Base-by-base conservation (phyloP, 2,329 filamentous ascomycete species). In the Arthroderma sp. region DNA sequence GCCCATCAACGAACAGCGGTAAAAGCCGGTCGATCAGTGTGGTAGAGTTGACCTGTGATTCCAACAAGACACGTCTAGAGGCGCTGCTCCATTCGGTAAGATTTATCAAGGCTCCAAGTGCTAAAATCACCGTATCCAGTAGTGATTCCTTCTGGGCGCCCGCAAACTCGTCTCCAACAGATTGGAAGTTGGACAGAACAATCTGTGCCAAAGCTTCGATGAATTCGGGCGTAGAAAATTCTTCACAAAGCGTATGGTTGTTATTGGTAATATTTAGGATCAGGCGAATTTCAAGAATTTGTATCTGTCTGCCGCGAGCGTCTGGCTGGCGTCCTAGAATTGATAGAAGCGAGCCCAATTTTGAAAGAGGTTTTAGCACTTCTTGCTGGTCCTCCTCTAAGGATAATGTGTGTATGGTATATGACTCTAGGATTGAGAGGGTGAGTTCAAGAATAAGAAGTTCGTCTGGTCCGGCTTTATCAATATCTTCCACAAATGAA, bases 211-310 rank as follows among this genome's bases (percentile, higher is more conserved):
- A 62, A 2, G 68, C 67, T 17, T 61, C 63, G 31, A 76, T 64
- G 37, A 76, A 63, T 37, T 68, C 65, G 4, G 67, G 61, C 1
- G 65, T 70, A 8, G 85, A 79, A 64, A 95, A 89, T 2, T 81
- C 74, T 31, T 81, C 79, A 41, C 87, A 89, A 11, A 88, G 83
- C 13, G 77, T 75, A 0, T 80, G 73, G 60, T 87, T 87, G 63
- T 89, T 88, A 73, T 95, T 95, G 7, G 90, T 93, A 54, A 91
- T 79, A 65, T 95, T 95, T 61, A 95, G 79, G 37, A 88, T 84
- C 2, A 96, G 78, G 58, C 87, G 83, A 51, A 91, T 74, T 28
- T 82, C 73, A 19, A 73, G 67, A 8, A 68, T 65, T 52, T 70
- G 62, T 28, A 71, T 65, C 55, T 67, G 64, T 21, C 63, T 62